Percentiles rank a stretch among this genome's conserved stretches.
These are phyloP conservation scores for Aspergillus wentii DNA, from an alignment of 495 filamentous ascomycete species.

Conservation along the genomic window DNA sequence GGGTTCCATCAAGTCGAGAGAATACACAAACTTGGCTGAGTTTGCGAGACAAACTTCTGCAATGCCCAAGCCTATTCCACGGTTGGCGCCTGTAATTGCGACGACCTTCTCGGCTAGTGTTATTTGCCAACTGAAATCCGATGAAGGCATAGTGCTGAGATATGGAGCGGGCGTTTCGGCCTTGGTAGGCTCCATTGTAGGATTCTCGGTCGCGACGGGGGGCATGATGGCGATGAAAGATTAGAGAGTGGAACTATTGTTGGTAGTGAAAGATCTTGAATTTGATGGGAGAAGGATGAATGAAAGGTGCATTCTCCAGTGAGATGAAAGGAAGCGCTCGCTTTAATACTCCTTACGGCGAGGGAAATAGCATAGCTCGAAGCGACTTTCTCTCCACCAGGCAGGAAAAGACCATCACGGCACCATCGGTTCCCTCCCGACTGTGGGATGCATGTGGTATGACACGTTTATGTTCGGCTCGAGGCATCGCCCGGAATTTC, in stretches of 20 bases:
- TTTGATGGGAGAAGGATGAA: too few species aligned
- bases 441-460: too few species aligned
- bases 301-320: too few species aligned
- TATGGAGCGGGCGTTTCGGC: conserved; percentile 6
- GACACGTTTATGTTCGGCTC: conserved; percentile 5
- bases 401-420: too few species aligned
- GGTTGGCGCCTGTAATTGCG: conserved; percentile 36
- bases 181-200: conserved; percentile 4
- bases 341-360: too few species aligned
- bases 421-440: too few species aligned
- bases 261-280: not conserved
- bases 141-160: conserved; percentile 19
- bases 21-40: conserved; percentile 31
- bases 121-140: conserved; percentile 24
- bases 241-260: not conserved
- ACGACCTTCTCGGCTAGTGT: conserved; percentile 22
- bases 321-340: too few species aligned
- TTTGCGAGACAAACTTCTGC: conserved; percentile 39
- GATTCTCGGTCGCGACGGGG: conserved; percentile 12
- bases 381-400: too few species aligned
- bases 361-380: too few species aligned
- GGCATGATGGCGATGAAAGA: conserved; percentile 9
- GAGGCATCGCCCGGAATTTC: too few species aligned
- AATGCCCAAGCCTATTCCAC: conserved; percentile 32
- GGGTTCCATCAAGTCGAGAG: conserved; percentile 38